Evolutionary conservation across 2,329 filamentous ascomycete genomes (phyloP).

Genomic region (Taxawa tesnikishii): DNA sequence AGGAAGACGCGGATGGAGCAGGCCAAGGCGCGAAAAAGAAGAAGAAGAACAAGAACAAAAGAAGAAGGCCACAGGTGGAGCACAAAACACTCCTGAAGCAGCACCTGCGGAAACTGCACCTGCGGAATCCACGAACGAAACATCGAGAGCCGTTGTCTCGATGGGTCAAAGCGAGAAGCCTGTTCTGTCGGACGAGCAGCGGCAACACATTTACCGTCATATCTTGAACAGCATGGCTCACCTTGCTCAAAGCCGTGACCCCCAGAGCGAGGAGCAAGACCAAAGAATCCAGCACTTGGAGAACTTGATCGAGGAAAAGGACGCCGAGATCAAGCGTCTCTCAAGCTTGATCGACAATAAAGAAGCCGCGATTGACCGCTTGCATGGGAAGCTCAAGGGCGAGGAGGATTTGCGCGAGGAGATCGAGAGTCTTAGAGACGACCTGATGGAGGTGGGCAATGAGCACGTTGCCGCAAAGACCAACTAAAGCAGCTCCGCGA

Average conservation of each 20-base stretch:
- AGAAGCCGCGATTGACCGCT: slow-evolving; percentile 57
- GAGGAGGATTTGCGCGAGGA: slow-evolving; percentile 71
- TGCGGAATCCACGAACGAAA: not conserved
- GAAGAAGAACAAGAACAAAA: slow-evolving; percentile 71
- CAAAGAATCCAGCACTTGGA: slow-evolving; percentile 8
- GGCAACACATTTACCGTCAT: slow-evolving; percentile 3
- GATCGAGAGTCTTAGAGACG: slow-evolving; percentile 71
- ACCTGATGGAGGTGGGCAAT: slow-evolving; percentile 65
- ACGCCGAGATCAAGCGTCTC: slow-evolving; percentile 11
- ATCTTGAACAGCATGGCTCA: slow-evolving; percentile 3
- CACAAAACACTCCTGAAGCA: slow-evolving; percentile 7
- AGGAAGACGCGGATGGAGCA: slow-evolving; percentile 12
- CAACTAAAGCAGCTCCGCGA: slow-evolving; percentile 55
- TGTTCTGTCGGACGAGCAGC: slow-evolving; percentile 3
- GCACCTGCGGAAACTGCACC: slow-evolving; percentile 17
- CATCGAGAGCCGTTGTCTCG: not conserved
- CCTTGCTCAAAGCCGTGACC: slow-evolving; percentile 1
- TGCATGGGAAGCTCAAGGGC: slow-evolving; percentile 61
- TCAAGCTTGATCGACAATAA: slow-evolving; percentile 37
- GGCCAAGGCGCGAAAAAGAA: slow-evolving; percentile 55
- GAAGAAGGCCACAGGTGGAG: slow-evolving; percentile 41
- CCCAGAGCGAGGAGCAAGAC: not conserved
- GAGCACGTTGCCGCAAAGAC: slow-evolving; percentile 73
- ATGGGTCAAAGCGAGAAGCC: not conserved
- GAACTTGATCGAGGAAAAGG: slow-evolving; percentile 7